Conservation (phyloP, 177 flowering plant genomes). For the Telopea speciosissima region DNA sequence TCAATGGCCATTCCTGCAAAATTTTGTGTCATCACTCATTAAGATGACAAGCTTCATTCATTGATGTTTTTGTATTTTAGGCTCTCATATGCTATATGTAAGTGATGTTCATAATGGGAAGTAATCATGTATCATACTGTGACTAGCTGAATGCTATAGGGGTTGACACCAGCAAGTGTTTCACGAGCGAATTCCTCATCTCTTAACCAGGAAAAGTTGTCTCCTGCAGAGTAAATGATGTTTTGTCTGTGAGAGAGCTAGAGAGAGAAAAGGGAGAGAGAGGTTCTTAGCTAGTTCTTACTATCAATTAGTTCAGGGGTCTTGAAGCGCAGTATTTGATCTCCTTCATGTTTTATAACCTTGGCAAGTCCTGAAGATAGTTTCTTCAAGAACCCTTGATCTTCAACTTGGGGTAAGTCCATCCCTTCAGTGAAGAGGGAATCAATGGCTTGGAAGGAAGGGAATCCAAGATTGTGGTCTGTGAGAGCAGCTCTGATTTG, state of each 20-base stretch:
- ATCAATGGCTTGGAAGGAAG: conserved; percentile 23
- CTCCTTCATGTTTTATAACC: no score
- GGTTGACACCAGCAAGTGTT: conserved; percentile 82
- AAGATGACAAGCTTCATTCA: no score
- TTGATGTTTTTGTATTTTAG: no score
- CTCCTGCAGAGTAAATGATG: conserved; percentile 27
- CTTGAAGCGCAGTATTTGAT: no score
- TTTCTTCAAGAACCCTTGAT: not conserved
- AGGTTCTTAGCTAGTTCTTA: conserved; percentile 4
- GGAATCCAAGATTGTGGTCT: conserved; percentile 17
- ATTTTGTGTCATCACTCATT: conserved; percentile 8
- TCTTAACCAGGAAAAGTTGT: conserved; percentile 64
- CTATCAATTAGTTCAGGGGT: conserved; percentile 2
- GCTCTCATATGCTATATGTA: no score
- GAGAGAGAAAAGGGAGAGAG: not conserved
- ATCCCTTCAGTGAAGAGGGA: conserved; percentile 21
- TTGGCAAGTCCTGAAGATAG: conserved; percentile 6
- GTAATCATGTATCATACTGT: conserved; percentile 55
- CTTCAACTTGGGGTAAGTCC: conserved; percentile 8
- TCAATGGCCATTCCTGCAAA: conserved; percentile 75
- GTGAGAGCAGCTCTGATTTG: conserved; percentile 9
- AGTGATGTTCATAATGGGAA: no score
- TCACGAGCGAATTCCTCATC: conserved; percentile 84
- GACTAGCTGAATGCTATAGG: conserved; percentile 44
- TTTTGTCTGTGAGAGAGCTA: not conserved